Percentiles rank a stretch among this genome's conserved stretches.
Conservation (phyloP, 2,329 filamentous ascomycete genomes). For the Penicillium sp. region DNA sequence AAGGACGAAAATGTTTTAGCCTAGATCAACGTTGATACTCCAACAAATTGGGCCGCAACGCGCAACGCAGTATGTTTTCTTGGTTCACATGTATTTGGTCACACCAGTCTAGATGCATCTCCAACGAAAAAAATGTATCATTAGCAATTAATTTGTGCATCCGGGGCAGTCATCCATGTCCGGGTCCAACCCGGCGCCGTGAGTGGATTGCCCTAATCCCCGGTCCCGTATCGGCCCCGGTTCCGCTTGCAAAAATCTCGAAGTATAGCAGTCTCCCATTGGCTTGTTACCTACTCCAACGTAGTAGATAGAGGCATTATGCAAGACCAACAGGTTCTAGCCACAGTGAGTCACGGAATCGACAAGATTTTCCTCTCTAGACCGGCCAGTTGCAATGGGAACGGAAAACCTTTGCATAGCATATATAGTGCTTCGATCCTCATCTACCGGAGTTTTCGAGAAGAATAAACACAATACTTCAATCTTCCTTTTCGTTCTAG, state of each 20-base stretch:
- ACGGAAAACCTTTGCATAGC: background rate
- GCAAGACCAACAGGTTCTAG: slow-evolving; percentile 14
- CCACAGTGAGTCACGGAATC: slow-evolving; percentile 21
- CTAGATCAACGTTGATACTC: background rate
- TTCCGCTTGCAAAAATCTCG: slow-evolving; percentile 12
- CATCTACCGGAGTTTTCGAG: background rate
- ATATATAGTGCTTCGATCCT: slow-evolving; percentile 15
- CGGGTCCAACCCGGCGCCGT: slow-evolving; percentile 26
- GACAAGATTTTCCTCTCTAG: slow-evolving; percentile 4
- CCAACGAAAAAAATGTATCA: background rate
- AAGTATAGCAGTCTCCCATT: slow-evolving; percentile 19
- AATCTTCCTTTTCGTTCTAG: slow-evolving; percentile 1
- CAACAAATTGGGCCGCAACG: slow-evolving; percentile 16
- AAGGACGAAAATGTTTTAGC: background rate
- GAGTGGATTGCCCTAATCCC: slow-evolving; percentile 7
- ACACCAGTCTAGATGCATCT: background rate
- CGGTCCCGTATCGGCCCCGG: slow-evolving; percentile 24
- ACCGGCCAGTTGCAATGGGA: slow-evolving; percentile 6
- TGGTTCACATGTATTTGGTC: slow-evolving; percentile 12
- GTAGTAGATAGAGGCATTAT: slow-evolving; percentile 16
- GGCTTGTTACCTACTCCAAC: slow-evolving; percentile 12
- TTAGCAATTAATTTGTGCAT: slow-evolving; percentile 6
- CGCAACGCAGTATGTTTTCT: slow-evolving; percentile 2
- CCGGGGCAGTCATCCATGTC: slow-evolving; percentile 7
- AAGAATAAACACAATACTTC: background rate